Evolutionary conservation across 139 green algal genomes (phyloP), one percentile per base, ranked within the genome.

Genomic region (Pleodorina starrii): DNA sequence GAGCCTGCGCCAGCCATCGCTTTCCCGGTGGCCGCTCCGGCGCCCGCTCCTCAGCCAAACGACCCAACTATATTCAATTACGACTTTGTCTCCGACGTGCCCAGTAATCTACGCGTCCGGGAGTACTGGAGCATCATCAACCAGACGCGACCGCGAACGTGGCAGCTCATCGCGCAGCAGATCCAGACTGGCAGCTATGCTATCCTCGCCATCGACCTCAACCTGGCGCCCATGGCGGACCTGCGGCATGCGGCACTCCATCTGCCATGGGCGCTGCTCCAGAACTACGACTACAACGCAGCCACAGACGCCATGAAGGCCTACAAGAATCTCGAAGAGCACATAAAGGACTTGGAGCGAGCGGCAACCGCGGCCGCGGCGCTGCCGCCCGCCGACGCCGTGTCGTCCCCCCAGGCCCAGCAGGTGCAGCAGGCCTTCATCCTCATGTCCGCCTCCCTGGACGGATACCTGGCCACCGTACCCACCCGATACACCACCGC

Each of bases 261-360:
- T 38, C 36, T 89, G 46, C 72, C 90, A 1, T 93, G 90, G 90
- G 90, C 86, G n/a, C 50, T 93, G 38, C 69, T 90, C 25, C 86
- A 89, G n/a, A 82, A 72, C 50, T 72, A 50, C 84, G 84, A 89
- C 44, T 89, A 79, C 84, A 60, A 29, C 0, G 69, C 84, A 6
- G 27, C 84, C 1, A 16, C 48, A 12, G 84, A 89, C 40, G 32
- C 84, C 1, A 44, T 66, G n/a, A 89, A 89, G 29, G 84, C 84
- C 5, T 74, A 75, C 46, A 81, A 82, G 38, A 66, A 57, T 25
- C 76, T 89, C 16, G 71, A 89, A 10, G 84, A 89, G 9, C 84
- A 89, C 19, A 48, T 89, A 7, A 89, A 89, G 29, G 69, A 89
- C 84, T 48, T 89, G 46, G 23, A 73, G 84, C 76, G 27, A 0